Conservation (phyloP, 805 yeast genomes). For the Candida xyloterini region DNA sequence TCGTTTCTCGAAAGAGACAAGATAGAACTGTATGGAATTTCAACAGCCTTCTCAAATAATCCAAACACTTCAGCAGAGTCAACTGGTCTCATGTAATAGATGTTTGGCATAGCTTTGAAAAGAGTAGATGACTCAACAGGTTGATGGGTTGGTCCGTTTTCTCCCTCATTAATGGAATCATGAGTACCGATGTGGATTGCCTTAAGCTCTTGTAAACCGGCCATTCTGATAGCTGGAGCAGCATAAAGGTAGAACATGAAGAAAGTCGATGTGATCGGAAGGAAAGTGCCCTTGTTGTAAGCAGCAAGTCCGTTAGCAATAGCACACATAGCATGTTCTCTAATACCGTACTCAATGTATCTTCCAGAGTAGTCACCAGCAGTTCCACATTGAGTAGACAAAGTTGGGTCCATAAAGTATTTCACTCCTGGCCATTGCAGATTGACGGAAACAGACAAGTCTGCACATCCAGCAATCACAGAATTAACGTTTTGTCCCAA, state of each 20-base stretch:
- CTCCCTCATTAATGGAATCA: conserved; percentile 88
- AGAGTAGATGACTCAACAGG: conserved; percentile 78
- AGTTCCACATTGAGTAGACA: conserved; percentile 45
- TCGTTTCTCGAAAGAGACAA: conserved; percentile 81
- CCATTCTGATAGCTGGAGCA: conserved; percentile 82
- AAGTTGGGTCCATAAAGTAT: conserved; percentile 87
- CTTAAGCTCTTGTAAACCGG: conserved; percentile 80
- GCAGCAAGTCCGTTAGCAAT: conserved; percentile 96
- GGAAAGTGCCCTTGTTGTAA: conserved; percentile 87
- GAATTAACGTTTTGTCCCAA: conserved; percentile 59
- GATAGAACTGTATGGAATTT: conserved; percentile 57
- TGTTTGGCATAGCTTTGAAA: conserved; percentile 74
- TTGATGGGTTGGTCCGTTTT: conserved; percentile 92
- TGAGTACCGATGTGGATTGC: conserved; percentile 86
- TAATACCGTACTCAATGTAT: conserved; percentile 94
- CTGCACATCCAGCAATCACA: conserved; percentile 95
- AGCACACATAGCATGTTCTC: conserved; percentile 99
- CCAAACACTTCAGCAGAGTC: conserved; percentile 88
- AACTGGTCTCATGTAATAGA: conserved; percentile 88
- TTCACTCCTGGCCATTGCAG: conserved; percentile 80
- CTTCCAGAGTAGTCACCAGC: conserved; percentile 84
- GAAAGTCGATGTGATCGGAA: conserved; percentile 48
- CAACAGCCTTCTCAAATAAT: conserved; percentile 67
- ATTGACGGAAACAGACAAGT: conserved; percentile 88
- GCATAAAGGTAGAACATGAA: conserved; percentile 87